Evolutionary conservation across 2,329 filamentous ascomycete genomes (phyloP).

Genomic region (Aureobasidium sp.): DNA sequence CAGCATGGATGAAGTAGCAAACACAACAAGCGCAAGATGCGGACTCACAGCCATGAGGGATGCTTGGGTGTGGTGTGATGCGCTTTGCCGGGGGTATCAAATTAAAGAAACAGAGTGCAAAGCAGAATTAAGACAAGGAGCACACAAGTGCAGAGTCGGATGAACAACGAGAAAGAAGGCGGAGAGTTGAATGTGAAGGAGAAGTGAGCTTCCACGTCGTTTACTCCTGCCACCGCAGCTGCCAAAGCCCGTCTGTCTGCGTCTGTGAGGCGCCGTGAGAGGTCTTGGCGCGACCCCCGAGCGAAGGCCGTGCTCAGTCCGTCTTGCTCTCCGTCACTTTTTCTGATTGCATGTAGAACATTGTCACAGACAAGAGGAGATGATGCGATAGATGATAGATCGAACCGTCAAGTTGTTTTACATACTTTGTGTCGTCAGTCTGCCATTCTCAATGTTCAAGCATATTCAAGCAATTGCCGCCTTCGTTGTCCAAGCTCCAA

Average conservation of each 20-base stretch:
- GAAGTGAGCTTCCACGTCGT: slow-evolving; percentile 10
- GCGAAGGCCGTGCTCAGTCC: background rate
- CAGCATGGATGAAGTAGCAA: slow-evolving; percentile 2
- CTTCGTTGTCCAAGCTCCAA: background rate
- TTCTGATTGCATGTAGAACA: background rate
- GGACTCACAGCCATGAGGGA: slow-evolving; percentile 17
- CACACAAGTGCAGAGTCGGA: slow-evolving; percentile 1
- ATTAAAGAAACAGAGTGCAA: slow-evolving; percentile 4
- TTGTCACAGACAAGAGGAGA: background rate
- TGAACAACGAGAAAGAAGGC: slow-evolving; percentile 7
- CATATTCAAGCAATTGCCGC: background rate
- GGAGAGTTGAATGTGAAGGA: slow-evolving; percentile 1
- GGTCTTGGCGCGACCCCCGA: background rate
- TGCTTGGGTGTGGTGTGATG: background rate
- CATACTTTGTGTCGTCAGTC: background rate
- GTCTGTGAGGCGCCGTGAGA: background rate
- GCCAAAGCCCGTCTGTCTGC: background rate
- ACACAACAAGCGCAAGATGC: background rate
- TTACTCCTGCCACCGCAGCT: slow-evolving; percentile 12
- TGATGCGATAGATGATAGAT: background rate
- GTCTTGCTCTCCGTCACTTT: background rate
- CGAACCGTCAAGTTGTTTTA: background rate
- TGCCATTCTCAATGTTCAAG: background rate
- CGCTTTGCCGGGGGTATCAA: slow-evolving; percentile 14
- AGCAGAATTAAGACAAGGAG: slow-evolving; percentile 8